Conservation (phyloP, 2,329 filamentous ascomycete species). For the Xylariaceae sp. region DNA sequence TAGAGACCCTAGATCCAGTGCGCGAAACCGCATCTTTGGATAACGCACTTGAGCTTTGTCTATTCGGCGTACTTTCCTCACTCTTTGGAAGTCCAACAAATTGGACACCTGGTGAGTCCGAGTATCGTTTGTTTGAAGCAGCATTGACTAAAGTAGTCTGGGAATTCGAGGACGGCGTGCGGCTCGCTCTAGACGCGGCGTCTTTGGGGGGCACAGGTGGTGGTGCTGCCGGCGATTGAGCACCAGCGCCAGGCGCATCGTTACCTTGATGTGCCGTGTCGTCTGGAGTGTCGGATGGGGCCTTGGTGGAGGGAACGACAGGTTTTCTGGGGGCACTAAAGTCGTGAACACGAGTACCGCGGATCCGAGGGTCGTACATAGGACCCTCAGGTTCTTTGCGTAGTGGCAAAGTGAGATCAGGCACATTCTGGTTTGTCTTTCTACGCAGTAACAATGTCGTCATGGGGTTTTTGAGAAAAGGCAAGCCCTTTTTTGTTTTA, state of each 20-base stretch:
- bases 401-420: constrained; percentile 43
- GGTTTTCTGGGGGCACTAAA: constrained; percentile 59
- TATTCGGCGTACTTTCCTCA: constrained; percentile 17
- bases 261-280: constrained; percentile 16
- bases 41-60: constrained; percentile 28
- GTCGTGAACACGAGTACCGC: constrained; percentile 62
- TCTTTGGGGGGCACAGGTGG: constrained; percentile 43
- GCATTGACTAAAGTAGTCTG: constrained; percentile 30
- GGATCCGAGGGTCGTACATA: constrained; percentile 61
- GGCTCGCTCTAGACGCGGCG: constrained; percentile 25
- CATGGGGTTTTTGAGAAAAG: constrained; percentile 60
- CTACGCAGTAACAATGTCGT: constrained; percentile 57
- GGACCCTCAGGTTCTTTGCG: constrained; percentile 42
- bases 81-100: constrained; percentile 10
- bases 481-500: constrained; percentile 52
- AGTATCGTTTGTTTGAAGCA: constrained; percentile 22
- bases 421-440: constrained; percentile 49
- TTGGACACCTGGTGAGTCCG: constrained; percentile 9
- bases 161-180: constrained; percentile 35
- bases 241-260: constrained; percentile 12
- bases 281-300: constrained; percentile 16
- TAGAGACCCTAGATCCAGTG: constrained; percentile 50
- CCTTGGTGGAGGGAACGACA: constrained; percentile 28
- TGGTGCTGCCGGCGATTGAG: constrained; percentile 16
- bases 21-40: constrained; percentile 47